Base-by-base conservation (phyloP, 2,329 filamentous ascomycete species). In the Xylariaceae sp. region DNA sequence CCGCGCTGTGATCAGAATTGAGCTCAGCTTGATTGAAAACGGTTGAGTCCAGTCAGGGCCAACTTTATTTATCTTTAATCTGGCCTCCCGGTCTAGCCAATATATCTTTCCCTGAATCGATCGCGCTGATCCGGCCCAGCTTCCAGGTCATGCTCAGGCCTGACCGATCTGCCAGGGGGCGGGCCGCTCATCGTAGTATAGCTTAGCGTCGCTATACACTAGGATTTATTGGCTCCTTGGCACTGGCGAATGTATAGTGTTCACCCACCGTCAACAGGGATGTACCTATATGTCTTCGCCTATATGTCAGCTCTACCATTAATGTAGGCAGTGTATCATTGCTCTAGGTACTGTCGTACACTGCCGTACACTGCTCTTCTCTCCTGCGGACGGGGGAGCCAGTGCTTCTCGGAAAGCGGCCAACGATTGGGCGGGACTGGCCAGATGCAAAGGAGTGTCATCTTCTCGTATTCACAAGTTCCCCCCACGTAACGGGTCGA, bases 401-500 rank as follows among this genome's bases (percentile, higher is more conserved):
- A 23, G 19, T 28, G 33, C 21, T 31, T 51, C 55, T 47, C 52
- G 52, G 47, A 36, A 47, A 52, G 29, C 47, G 36, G 41, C 29
- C 47, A 31, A 33, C n/a, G n/a, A n/a, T n/a, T n/a, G n/a, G n/a
- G n/a, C n/a, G n/a, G n/a, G n/a, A 33, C 9, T 14, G 29, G 41
- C 41, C 31, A 19, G 21, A 47, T 45, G 56, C 52, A 53, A 36
- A n/a, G 53, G 52, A 33, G 17, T 44, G 40, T 53, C 53, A 50
- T 53, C 40, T 57, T n/a, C 58, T 60, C 58, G 58, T 60, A 60
- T 60, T 60, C 58, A 58, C 26, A 43, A 50, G 39, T 37, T 54
- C 53, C 57, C 53, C 23, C 39, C n/a, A n/a, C n/a, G n/a, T n/a
- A n/a, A n/a, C n/a, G n/a, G n/a, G n/a, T n/a, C n/a, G n/a, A n/a